Conservation (phyloP, 768 basidiomycete species). For the Boletus speciosus region DNA sequence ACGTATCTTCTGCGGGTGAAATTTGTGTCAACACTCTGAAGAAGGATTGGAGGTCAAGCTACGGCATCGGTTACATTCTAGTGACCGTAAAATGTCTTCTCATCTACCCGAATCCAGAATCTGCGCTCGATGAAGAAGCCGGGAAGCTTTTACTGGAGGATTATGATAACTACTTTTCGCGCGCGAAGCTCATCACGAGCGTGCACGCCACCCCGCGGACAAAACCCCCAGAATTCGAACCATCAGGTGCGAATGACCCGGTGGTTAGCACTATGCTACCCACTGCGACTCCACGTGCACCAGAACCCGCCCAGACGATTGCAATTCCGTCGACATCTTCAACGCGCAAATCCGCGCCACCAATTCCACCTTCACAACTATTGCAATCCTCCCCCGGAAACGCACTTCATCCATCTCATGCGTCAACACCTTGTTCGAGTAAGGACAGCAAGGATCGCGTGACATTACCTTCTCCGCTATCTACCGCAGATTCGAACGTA, state of each 20-base stretch:
- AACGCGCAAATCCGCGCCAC: slow-evolving; percentile 42
- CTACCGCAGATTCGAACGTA: slow-evolving; percentile 70
- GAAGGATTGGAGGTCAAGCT: slow-evolving; percentile 93
- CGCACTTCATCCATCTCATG: slow-evolving; percentile 39
- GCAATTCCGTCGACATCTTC: slow-evolving; percentile 41
- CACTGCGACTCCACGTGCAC: slow-evolving; percentile 16
- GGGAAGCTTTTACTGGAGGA: slow-evolving; percentile 89
- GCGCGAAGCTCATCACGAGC: slow-evolving; percentile 84
- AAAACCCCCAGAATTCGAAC: slow-evolving; percentile 69
- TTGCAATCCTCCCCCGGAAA: slow-evolving; percentile 37
- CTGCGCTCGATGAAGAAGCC: slow-evolving; percentile 93
- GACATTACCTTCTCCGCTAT: slow-evolving; percentile 64
- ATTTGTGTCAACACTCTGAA: slow-evolving; percentile 97
- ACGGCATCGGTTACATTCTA: slow-evolving; percentile 88
- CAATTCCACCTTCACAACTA: slow-evolving; percentile 37
- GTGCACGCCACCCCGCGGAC: slow-evolving; percentile 86
- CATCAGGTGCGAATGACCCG: slow-evolving; percentile 32
- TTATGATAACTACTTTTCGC: slow-evolving; percentile 82
- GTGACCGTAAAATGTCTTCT: slow-evolving; percentile 93
- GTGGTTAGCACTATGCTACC: slow-evolving; percentile 17
- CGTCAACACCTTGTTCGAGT: slow-evolving; percentile 29
- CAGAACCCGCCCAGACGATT: slow-evolving; percentile 30
- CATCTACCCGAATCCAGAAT: slow-evolving; percentile 96
- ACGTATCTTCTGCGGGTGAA: slow-evolving; percentile 85
- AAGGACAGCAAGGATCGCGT: slow-evolving; percentile 55